Conservation (phyloP, 345 rosid species). For the thale cress (Arabidopsis thaliana) region DNA sequence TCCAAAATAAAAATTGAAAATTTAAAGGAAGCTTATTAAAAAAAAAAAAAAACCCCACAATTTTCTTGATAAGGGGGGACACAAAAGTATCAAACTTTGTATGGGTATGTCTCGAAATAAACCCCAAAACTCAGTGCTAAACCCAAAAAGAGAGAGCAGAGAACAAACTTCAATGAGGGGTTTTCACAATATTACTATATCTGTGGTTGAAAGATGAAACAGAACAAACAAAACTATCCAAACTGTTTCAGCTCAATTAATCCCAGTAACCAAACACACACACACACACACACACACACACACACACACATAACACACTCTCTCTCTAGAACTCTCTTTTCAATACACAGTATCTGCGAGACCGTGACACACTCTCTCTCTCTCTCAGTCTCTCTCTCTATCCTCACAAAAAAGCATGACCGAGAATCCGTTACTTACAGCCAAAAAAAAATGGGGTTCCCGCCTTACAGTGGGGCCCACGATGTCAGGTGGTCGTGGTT, state of each 20-base stretch:
- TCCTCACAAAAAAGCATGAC: slow-evolving; percentile 40
- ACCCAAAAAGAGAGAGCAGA: slow-evolving; percentile 4
- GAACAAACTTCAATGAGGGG: slow-evolving; percentile 17
- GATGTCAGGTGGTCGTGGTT: slow-evolving; percentile 41
- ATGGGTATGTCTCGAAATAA: slow-evolving; percentile 9
- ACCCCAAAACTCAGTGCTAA: slow-evolving; percentile 29
- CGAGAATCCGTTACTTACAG: slow-evolving; percentile 44
- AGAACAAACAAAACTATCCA: slow-evolving; percentile 37
- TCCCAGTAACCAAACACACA: slow-evolving; percentile 34
- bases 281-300: neutral
- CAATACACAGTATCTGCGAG: slow-evolving; percentile 44
- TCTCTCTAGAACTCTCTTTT: slow-evolving; percentile 29
- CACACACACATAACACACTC: neutral
- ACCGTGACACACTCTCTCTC: slow-evolving; percentile 33
- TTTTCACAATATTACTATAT: slow-evolving; percentile 23
- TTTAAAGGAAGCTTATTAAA: neutral
- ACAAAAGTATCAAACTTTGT: slow-evolving; percentile 30
- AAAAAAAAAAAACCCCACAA: slow-evolving; percentile 3
- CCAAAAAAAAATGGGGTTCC: slow-evolving; percentile 43
- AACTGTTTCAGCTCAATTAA: slow-evolving; percentile 32
- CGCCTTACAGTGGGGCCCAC: slow-evolving; percentile 45
- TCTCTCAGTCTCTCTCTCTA: slow-evolving; percentile 29
- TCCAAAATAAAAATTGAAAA: neutral
- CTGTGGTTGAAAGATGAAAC: slow-evolving; percentile 34
- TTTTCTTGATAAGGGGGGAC: slow-evolving; percentile 21